Evolutionary conservation across 441 rosid genomes (phyloP).

Genomic region (Populus trichocarpa): DNA sequence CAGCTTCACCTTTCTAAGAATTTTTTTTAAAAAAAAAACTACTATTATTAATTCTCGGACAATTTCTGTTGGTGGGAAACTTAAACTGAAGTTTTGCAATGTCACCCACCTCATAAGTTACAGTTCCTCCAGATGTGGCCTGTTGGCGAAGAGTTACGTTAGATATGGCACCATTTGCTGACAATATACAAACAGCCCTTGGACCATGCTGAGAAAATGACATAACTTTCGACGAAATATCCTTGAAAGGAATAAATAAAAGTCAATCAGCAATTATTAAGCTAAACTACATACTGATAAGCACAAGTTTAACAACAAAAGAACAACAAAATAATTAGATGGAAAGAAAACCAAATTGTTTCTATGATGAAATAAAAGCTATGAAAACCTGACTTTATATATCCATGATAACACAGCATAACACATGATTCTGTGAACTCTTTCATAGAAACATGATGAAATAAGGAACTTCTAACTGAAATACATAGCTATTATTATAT

Average conservation of each 20-base stretch:
- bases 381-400: not conserved
- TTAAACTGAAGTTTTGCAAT: not conserved
- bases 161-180: slow-evolving; percentile 64
- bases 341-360: not conserved
- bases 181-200: slow-evolving; percentile 54
- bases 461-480: not conserved
- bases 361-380: not conserved
- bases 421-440: not conserved
- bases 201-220: slow-evolving; percentile 42
- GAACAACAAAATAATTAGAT: not conserved
- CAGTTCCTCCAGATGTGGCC: slow-evolving; percentile 59
- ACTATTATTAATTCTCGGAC: not conserved
- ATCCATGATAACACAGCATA: not conserved
- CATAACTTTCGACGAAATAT: slow-evolving; percentile 41
- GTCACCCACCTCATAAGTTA: slow-evolving; percentile 61
- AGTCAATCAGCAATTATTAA: not conserved
- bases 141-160: slow-evolving; percentile 65
- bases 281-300: not conserved
- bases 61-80: not conserved
- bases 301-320: not conserved
- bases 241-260: slow-evolving; percentile 26
- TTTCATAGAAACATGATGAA: not conserved
- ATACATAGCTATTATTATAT: not conserved
- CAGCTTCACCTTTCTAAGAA: not conserved
- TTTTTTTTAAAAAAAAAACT: not conserved